Evolutionary conservation across 2,329 filamentous ascomycete genomes (phyloP), one percentile per base, ranked within the genome.

Genomic region (Endoconidiophora laricicola): DNA sequence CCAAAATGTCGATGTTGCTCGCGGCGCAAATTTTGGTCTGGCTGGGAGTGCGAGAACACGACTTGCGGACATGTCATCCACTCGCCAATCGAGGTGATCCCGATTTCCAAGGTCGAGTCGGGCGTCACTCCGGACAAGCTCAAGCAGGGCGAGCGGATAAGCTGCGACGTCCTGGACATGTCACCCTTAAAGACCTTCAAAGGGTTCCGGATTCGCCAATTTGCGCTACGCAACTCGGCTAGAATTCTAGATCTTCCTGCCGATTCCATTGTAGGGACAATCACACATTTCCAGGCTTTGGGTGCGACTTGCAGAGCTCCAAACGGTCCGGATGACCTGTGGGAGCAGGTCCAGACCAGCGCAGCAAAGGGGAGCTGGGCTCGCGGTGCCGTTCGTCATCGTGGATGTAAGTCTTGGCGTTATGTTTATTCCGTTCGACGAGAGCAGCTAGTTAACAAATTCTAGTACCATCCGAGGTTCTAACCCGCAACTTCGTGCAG

Each of bases 281-380:
- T 48, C 36, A 40, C 37, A n/a, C 46, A 48, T 26, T 47, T 59
- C 62, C n/a, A 60, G 58, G 0, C 69, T 80, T 24, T 73, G 76
- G 26, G 58, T 62, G 18, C 16, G 12, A 33, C 46, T 12, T 38
- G 46, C 37, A 6, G 9, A 14, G 66, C 70, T n/a, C 44, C 57
- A 0, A 66, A 68, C 33, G 82, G 81, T 0, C 69, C 81, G 0
- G 65, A 86, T 56, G 70, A 76, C 2, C 66, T 86, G 53, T 83
- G 82, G 54, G 56, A 63, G 0, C 56, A 63, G 9, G 56, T 79
- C 2, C 70, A 76, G 44, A 41, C 56, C 2, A 56, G 57, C 37
- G 54, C 55, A 7, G 42, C 16, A 7, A 3, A 43, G 1, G 62
- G 72, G 36, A 63, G 65, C 2, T 59, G 79, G n/a, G 61, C 62